Percentiles rank a stretch among this genome's conserved stretches.
These are phyloP conservation scores for Phylloporus sp. DNA, from an alignment of 1,284 basidiomycete species.

Conservation along the genomic window DNA sequence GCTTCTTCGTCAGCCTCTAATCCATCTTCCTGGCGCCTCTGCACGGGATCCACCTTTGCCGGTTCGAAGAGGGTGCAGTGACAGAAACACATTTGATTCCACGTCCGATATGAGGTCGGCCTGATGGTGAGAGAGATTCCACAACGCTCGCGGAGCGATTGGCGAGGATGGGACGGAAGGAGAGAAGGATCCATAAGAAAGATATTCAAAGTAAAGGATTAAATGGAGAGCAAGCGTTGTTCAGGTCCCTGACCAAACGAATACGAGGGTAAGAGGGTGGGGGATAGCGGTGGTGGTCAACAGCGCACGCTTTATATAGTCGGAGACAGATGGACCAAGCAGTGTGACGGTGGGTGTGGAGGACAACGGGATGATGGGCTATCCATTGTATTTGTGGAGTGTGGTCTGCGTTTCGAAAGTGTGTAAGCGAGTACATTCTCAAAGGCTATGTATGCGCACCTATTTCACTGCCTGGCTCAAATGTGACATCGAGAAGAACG, in stretches of 20 bases:
- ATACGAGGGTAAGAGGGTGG: background rate
- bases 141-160: conserved; percentile 17
- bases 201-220: background rate
- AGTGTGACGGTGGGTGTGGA: background rate
- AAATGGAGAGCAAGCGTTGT: background rate
- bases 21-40: background rate
- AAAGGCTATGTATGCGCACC: background rate
- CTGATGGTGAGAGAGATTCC: conserved; percentile 11
- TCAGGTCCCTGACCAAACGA: background rate
- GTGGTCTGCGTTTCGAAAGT: background rate
- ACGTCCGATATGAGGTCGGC: conserved; percentile 19
- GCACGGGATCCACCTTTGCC: background rate
- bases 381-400: background rate
- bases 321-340: background rate
- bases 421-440: background rate
- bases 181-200: background rate
- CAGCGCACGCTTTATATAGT: background rate
- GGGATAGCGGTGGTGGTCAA: no score
- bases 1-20: background rate
- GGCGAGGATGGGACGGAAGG: background rate
- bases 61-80: conserved; percentile 5
- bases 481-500: background rate
- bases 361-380: background rate
- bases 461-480: background rate
- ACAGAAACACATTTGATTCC: conserved; percentile 8